These are phyloP conservation scores for Trichoderma sp. DNA, from an alignment of 2,329 filamentous ascomycete species.

Conservation along the genomic window DNA sequence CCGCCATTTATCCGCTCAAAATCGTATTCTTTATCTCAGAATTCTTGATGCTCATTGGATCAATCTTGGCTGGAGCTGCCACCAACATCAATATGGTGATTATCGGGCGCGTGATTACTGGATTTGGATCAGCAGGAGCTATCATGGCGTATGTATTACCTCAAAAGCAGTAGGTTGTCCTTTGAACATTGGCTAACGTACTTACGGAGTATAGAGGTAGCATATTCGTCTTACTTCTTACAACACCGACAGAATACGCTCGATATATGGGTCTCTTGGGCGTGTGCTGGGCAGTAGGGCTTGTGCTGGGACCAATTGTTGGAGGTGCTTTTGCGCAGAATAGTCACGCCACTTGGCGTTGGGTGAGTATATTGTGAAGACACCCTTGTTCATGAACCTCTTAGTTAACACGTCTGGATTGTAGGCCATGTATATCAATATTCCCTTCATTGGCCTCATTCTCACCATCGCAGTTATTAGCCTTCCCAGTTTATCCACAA, in stretches of 20 bases:
- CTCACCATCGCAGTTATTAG: neutral
- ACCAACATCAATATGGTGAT: constrained; percentile 31
- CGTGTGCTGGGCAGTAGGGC: constrained; percentile 27
- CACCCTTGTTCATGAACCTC: accelerated
- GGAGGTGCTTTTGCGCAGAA: constrained; percentile 36
- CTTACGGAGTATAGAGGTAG: neutral
- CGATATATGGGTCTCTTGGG: constrained; percentile 28
- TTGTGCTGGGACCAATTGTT: constrained; percentile 25
- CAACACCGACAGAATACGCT: constrained; percentile 23
- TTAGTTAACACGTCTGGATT: constrained; percentile 21
- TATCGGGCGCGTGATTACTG: constrained; percentile 27
- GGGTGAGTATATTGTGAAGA: neutral
- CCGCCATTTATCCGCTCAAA: constrained; percentile 29
- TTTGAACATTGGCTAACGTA: neutral
- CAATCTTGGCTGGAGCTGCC: constrained; percentile 30
- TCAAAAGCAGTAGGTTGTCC: neutral
- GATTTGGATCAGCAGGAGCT: neutral
- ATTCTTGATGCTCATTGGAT: neutral
- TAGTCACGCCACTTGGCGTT: constrained; percentile 40
- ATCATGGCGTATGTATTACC: neutral
- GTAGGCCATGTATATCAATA: constrained; percentile 52
- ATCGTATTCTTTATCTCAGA: constrained; percentile 27
- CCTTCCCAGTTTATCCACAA: neutral
- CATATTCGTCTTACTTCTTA: neutral
- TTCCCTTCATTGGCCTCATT: constrained; percentile 39